Base-by-base conservation (phyloP, 495 filamentous ascomycete species). In the Aspergillus incahuasiensis region DNA sequence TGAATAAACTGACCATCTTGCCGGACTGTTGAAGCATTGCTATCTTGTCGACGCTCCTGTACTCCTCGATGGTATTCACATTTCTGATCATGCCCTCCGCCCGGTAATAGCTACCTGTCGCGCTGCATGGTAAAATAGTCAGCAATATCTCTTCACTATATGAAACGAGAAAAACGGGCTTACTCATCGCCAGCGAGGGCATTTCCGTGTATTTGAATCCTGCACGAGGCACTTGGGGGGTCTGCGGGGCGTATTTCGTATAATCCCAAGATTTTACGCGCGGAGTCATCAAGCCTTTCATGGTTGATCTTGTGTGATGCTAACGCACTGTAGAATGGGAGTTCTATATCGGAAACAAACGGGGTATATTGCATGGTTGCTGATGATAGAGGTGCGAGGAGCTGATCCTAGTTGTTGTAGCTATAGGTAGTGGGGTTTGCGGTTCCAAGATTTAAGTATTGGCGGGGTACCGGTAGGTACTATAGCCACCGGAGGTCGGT, bases 61-160 rank as follows among this genome's bases (percentile, higher is more conserved):
- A 98, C 60, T 95, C 91, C 61, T 97, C 94, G 54, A 95, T 84
- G 15, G 94, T 97, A 64, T 98, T 98, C 58, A 92, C 83, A 73
- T 98, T 98, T 68, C 88, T 92, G 59, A 97, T 94, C 63, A 88
- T 88, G 24, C 94, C 94, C 64, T 98, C 92, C 11, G 90, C 94
- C 22, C 92, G 86, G 63, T 84, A 87, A 62, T 83, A 80, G 58
- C 83, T 85, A 25, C 79, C 71, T 13, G 90, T 86, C 25, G 86
- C 84, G 46, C 92, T 97, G 53, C 25, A 41, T 48, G 6, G 44
- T 43, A 21, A n/a, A 32, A 18, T 2, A 16, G 41, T 51, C 7
- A 54, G 39, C 1, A 40, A 7, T 19, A 11, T 1, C 20, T 55
- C 41, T 6, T 35, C 9, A 57, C 15, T 38, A 4, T 38, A 19